Percentiles rank a stretch among this genome's conserved stretches.
These are phyloP conservation scores for Styphnolobium japonicum DNA, from an alignment of 306 rosid species.

Conservation along the genomic window DNA sequence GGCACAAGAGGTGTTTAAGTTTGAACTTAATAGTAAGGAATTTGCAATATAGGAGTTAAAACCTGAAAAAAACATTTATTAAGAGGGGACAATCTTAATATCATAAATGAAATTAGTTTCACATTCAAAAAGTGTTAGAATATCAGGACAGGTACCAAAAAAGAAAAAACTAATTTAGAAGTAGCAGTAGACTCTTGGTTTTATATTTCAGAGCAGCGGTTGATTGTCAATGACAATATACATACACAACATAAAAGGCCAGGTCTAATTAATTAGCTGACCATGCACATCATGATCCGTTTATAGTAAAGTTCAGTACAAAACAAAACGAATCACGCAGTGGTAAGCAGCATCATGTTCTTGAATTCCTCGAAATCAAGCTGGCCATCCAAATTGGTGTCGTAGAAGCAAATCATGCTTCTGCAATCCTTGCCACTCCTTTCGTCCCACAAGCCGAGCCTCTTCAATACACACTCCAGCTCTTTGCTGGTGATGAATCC, in stretches of 20 bases:
- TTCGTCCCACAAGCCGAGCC: slow-evolving; percentile 61
- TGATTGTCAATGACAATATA: background rate
- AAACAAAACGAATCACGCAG: slow-evolving; percentile 16
- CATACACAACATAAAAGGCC: background rate
- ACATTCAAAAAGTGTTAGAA: too few relatives aligned
- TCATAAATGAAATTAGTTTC: too few relatives aligned
- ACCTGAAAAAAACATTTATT: too few relatives aligned
- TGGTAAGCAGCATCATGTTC: slow-evolving; percentile 69
- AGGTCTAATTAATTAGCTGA: background rate
- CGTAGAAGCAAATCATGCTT: slow-evolving; percentile 59
- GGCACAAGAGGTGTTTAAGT: too few relatives aligned
- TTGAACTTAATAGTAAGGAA: too few relatives aligned
- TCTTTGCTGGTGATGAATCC: slow-evolving; percentile 77
- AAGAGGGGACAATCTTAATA: too few relatives aligned
- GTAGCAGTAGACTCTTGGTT: background rate
- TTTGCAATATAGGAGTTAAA: too few relatives aligned
- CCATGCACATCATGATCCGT: background rate
- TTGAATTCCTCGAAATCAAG: slow-evolving; percentile 89
- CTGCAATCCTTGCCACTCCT: slow-evolving; percentile 42
- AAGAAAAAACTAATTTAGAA: background rate
- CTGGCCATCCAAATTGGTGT: slow-evolving; percentile 64
- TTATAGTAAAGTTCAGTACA: background rate
- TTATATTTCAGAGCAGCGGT: background rate
- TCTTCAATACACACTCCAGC: slow-evolving; percentile 53
- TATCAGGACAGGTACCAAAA: too few relatives aligned